Evolutionary conservation across 768 basidiomycete species (phyloP).

Genomic region (Harrya chromipes): DNA sequence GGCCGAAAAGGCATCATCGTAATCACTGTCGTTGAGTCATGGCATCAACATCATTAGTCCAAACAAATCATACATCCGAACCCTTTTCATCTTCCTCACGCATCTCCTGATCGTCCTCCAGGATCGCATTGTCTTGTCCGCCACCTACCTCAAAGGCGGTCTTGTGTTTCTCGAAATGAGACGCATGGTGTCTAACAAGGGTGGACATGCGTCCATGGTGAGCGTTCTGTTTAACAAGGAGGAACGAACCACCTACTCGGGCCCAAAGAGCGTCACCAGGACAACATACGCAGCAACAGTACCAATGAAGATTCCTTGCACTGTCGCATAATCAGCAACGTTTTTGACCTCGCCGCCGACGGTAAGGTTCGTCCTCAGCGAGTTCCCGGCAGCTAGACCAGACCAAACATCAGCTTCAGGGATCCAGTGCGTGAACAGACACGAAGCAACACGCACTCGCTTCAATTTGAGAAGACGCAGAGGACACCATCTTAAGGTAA

Average conservation of each 20-base stretch:
- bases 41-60: not conserved
- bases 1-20: not conserved
- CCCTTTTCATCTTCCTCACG: conserved; percentile 21
- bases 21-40: conserved; percentile 1
- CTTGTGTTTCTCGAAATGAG: conserved; percentile 83
- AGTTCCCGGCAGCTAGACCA: conserved; percentile 51
- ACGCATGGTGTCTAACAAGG: conserved; percentile 54
- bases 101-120: conserved; percentile 20
- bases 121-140: conserved; percentile 49
- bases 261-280: conserved; percentile 73
- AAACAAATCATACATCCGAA: conserved; percentile 12
- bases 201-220: not conserved
- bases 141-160: conserved; percentile 77
- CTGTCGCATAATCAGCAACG: conserved; percentile 68
- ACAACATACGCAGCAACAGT: conserved; percentile 75
- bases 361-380: conserved; percentile 50
- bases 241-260: conserved; percentile 49
- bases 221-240: not conserved
- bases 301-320: conserved; percentile 89
- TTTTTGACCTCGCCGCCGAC: conserved; percentile 34
- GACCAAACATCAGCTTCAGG: not conserved
- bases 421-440: not conserved
- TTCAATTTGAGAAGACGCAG: conserved; percentile 61
- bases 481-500: conserved; percentile 55
- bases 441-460: conserved; percentile 14